Evolutionary conservation across 441 rosid genomes (phyloP), one percentile per base, ranked within the genome.

Genomic region (Gossypium schwendimanii): DNA sequence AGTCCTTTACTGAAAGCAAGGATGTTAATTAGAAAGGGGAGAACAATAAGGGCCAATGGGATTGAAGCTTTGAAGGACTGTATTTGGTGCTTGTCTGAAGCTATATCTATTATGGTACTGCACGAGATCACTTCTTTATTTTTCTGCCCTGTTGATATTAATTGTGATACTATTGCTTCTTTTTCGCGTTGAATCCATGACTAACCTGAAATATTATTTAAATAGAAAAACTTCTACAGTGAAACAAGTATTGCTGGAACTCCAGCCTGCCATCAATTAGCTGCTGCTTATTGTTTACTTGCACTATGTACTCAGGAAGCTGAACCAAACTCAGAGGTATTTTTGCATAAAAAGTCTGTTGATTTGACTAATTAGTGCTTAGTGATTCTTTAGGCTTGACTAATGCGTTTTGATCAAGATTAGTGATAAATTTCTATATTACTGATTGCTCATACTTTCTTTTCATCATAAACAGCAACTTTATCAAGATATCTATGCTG

Each of bases 261-360:
- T 78, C 55, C 81, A 62, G 76, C 59, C 69, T 72, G 69, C 70
- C 86, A 83, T 78, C 85, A 81, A 57, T 80, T 91, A 81, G 92
- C 97, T 73, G 80, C 84, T 71, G 91, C 92, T 41, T 83, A 91
- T 83, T 84, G 87, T 79, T 79, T 93, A 80, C 91, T 88, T 72
- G 99, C 95, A 59, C 81, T 93, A 9, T 87, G 93, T 75, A 74
- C 72, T 61, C 88, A 87, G 61, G 99, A 95, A 82, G 85, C 76
- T 70, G 97, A 88, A 67, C 95, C 98, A 69, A 83, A 79, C 75
- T 91, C 98, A 52, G 85, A 91, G 99, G 99, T 95, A 79, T 71
- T 73, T 21, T 71, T 74, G 69, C 28, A 64, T 77, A 73, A 58
- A 80, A 58, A 76, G 81, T 81, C 71, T 75, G 71, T 62, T 31